Percentiles rank a stretch among this genome's conserved stretches.
Evolutionary conservation across 495 filamentous ascomycete species (phyloP).

Genomic region (Thermothielavioides terrestris): DNA sequence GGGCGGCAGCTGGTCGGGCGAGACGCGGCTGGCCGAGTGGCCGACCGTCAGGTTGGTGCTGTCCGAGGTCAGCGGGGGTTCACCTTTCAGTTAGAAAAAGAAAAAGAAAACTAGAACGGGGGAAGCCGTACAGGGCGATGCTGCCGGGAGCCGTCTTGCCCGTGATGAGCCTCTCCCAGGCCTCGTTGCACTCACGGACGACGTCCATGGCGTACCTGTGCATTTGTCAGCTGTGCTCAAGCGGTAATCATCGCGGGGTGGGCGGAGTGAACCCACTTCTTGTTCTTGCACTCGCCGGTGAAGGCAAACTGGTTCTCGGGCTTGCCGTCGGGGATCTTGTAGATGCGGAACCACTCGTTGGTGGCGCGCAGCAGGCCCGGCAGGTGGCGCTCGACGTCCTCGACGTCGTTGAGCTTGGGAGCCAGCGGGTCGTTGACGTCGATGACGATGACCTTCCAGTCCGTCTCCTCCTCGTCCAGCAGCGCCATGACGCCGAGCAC

Average conservation of each 20-base stretch:
- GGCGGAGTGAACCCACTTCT: slow-evolving; percentile 52
- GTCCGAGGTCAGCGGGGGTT: neutral
- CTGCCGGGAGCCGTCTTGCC: slow-evolving; percentile 72
- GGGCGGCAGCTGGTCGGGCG: slow-evolving; percentile 53
- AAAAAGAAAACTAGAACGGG: no score
- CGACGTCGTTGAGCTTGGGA: slow-evolving; percentile 93
- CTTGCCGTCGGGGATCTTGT: slow-evolving; percentile 99
- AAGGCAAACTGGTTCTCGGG: slow-evolving; percentile 99
- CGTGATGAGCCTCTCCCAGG: slow-evolving; percentile 91
- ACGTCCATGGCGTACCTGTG: slow-evolving; percentile 82
- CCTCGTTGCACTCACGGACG: slow-evolving; percentile 89
- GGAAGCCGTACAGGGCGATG: slow-evolving; percentile 65
- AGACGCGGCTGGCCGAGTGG: slow-evolving; percentile 59
- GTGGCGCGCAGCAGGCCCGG: slow-evolving; percentile 93
- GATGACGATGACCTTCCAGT: slow-evolving; percentile 99
- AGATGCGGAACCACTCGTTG: slow-evolving; percentile 99
- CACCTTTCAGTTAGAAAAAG: neutral
- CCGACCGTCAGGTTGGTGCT: slow-evolving; percentile 72
- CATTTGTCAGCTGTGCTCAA: slow-evolving; percentile 16
- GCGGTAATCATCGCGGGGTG: neutral
- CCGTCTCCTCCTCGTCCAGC: slow-evolving; percentile 98
- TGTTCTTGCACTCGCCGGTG: slow-evolving; percentile 99
- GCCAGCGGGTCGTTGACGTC: slow-evolving; percentile 97
- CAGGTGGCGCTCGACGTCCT: slow-evolving; percentile 98
- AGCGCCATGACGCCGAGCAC: slow-evolving; percentile 98